phyloP scores from a whole-genome alignment of 805 yeast genomes.

The Starmerella apis region DNA sequence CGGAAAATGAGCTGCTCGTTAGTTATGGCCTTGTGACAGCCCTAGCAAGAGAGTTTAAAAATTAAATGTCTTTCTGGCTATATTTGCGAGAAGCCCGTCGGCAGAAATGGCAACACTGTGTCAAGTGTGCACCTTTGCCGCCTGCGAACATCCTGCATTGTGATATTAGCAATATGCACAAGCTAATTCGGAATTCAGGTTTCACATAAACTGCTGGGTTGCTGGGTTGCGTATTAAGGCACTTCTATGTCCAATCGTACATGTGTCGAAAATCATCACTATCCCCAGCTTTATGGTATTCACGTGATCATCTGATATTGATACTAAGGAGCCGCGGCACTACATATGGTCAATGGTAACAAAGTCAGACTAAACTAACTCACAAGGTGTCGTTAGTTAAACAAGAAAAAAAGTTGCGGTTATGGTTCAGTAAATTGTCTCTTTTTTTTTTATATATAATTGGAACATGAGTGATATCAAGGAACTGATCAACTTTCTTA shows the following conservation, averaged over 20 bases:
- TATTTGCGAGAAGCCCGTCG: neutral
- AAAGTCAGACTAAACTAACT: neutral
- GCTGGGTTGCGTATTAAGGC: neutral
- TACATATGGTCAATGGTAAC: neutral
- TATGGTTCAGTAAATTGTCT: too few species aligned
- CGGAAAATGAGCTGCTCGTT: neutral
- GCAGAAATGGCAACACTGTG: neutral
- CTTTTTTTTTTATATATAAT: too few species aligned
- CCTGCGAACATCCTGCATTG: neutral
- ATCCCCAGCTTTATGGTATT: neutral
- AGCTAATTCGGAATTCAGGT: neutral
- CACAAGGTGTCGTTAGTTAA: neutral
- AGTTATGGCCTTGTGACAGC: neutral
- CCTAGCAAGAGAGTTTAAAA: too few species aligned
- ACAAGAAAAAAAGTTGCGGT: neutral
- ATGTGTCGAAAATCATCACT: neutral
- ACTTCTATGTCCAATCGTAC: neutral
- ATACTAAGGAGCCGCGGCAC: too few species aligned
- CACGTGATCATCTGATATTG: neutral
- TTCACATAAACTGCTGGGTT: neutral
- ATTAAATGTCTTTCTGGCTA: neutral
- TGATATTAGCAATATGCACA: neutral
- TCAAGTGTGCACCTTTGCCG: neutral
- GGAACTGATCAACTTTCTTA: conserved; percentile 65
- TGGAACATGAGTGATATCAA: neutral